Evolutionary conservation across 2,329 filamentous ascomycete genomes (phyloP).

Genomic region (Karstenula rhodostoma): DNA sequence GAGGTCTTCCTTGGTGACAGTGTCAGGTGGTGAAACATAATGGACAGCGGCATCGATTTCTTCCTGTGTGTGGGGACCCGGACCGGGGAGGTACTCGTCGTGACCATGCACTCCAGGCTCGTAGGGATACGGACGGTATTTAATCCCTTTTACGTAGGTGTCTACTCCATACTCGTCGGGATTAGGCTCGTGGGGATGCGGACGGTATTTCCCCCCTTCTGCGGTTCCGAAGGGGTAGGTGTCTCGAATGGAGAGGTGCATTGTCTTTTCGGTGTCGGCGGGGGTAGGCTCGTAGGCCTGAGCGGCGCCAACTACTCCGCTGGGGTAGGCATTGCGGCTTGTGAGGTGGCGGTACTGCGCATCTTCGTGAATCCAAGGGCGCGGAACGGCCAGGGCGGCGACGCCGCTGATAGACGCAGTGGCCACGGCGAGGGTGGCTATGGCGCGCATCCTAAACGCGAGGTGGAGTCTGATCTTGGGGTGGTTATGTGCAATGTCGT

Average conservation of each 20-base stretch:
- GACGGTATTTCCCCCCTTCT: neutral
- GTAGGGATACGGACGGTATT: neutral
- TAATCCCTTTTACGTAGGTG: neutral
- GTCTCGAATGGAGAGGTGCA: neutral
- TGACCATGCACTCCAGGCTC: neutral
- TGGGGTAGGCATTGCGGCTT: neutral
- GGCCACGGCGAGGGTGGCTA: no score
- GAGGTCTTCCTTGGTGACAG: neutral
- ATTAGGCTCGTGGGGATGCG: neutral
- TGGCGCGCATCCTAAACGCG: neutral
- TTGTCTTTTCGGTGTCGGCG: neutral
- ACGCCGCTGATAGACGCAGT: neutral
- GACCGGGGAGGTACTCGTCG: neutral
- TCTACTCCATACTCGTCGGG: neutral
- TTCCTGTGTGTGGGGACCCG: neutral
- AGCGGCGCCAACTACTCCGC: neutral
- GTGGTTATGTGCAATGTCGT: neutral
- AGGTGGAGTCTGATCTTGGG: neutral
- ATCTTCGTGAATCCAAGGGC: neutral
- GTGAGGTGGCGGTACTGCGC: neutral
- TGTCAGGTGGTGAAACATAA: neutral
- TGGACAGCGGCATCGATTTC: neutral
- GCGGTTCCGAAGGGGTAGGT: neutral
- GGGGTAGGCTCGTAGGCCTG: neutral
- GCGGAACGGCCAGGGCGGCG: neutral